Percentiles rank a stretch among this genome's conserved stretches.
Evolutionary conservation across 2,329 filamentous ascomycete species (phyloP).

Genomic region (Paecilomyces niveus): DNA sequence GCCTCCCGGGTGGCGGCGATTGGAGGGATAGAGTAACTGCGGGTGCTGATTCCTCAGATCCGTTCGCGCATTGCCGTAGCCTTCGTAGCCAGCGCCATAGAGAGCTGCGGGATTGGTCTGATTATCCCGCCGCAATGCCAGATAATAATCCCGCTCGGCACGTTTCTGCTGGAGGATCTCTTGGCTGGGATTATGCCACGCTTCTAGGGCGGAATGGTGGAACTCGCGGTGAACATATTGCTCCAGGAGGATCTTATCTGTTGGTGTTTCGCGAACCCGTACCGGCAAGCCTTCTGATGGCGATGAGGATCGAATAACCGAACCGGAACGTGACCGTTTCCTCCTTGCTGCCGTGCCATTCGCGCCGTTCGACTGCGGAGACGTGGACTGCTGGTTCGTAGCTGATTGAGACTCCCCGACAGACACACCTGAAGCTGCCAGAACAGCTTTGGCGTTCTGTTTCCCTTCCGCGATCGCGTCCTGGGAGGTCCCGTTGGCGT

Average conservation of each 20-base stretch:
- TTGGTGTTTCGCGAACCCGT: constrained; percentile 35
- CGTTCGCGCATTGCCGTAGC: constrained; percentile 81
- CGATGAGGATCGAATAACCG: constrained; percentile 41
- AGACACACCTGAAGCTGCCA: constrained; percentile 44
- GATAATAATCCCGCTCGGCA: constrained; percentile 64
- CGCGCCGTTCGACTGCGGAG: constrained; percentile 27
- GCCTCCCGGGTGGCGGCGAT: constrained; percentile 69
- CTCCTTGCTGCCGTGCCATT: constrained; percentile 46
- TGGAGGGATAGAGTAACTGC: constrained; percentile 69
- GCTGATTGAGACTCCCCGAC: constrained; percentile 23
- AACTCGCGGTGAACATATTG: constrained; percentile 61
- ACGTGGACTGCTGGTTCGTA: constrained; percentile 16
- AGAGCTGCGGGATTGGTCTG: constrained; percentile 51
- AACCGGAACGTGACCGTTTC: constrained; percentile 56
- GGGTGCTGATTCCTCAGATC: constrained; percentile 59
- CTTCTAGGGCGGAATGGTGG: constrained; percentile 48
- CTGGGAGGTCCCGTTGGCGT: constrained; percentile 18
- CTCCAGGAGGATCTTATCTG: constrained; percentile 49
- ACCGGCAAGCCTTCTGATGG: constrained; percentile 20
- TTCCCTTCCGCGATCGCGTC: constrained; percentile 52
- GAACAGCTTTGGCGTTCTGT: constrained; percentile 52
- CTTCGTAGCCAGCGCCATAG: constrained; percentile 70
- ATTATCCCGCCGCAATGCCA: constrained; percentile 53
- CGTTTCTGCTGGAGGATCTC: constrained; percentile 57
- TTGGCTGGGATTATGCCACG: constrained; percentile 47